Evolutionary conservation across 805 yeast genomes (phyloP), one percentile per base, ranked within the genome.

Genomic region (Suhomyces xylopsoci): DNA sequence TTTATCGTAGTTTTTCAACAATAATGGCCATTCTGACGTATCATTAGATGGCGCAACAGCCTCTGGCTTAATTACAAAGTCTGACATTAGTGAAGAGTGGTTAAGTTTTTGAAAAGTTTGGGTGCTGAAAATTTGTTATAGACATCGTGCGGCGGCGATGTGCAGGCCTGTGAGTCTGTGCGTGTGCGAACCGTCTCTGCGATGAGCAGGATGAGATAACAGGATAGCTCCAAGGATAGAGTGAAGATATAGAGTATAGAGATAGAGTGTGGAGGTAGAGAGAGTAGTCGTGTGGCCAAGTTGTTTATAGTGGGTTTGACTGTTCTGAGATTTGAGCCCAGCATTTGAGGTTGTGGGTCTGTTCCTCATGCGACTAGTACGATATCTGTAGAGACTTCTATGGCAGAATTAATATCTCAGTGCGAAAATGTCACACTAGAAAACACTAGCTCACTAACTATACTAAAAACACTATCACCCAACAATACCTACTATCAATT

Each of bases 1-100:
- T 76, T 92, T 88, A 79, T 94, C 98, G 74, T 86, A 94, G 79
- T 93, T 86, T 72, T 94, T 94, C 71, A 94, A 80, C 63, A 94
- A 80, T 64, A 94, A 81, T 30, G 99, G 99, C 98, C 98, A 94
- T 62, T 88, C 90, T 54, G 96, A 84, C 54, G 98, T 87, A 73
- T 92, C 94, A 61, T 84, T 84, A 38, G 92, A 76, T 41, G 96
- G 88, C 54, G 85, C 81, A 58, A 84, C 81, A 60, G 80, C 78
- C 71, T 90, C 96, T 55, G 98, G 98, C 81, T 90, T 90, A 76
- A 92, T 92, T 73, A 87, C 80, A 68, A 76, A 85, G 64, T 81
- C 84, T 55, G 87, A 79, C 88, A 84, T 84, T 58, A n/a, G 43
- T 17, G 25, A 25, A 26, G 24, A 45, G 20, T 50, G 55, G 25